These are phyloP conservation scores for Phialophora chinensis DNA, from an alignment of 2,329 filamentous ascomycete species.

Conservation along the genomic window DNA sequence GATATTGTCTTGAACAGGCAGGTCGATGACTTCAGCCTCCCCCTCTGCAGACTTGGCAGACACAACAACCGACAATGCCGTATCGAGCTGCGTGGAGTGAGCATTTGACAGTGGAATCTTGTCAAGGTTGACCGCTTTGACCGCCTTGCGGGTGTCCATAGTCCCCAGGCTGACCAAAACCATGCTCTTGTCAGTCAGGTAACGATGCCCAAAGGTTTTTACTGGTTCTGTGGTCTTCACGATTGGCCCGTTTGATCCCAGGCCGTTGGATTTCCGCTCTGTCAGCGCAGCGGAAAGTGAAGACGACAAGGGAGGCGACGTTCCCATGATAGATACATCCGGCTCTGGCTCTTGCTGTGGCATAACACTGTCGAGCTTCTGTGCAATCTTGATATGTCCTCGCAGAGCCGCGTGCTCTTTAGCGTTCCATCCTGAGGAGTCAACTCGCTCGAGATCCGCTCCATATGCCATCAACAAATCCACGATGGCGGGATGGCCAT, in stretches of 20 bases:
- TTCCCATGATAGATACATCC: constrained; percentile 43
- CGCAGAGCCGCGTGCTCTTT: constrained; percentile 90
- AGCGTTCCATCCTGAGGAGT: constrained; percentile 92
- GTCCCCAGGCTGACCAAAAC: constrained; percentile 90
- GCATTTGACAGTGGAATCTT: constrained; percentile 85
- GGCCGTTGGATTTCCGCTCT: constrained; percentile 50
- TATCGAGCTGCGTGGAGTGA: constrained; percentile 91
- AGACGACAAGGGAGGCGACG: constrained; percentile 41
- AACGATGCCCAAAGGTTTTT: constrained; percentile 95
- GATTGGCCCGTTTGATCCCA: constrained; percentile 41
- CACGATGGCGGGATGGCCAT: constrained; percentile 78
- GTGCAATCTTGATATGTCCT: constrained; percentile 83
- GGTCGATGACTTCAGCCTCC: constrained; percentile 85
- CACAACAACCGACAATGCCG: constrained; percentile 87
- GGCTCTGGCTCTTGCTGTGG: constrained; percentile 45
- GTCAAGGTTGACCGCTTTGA: constrained; percentile 83
- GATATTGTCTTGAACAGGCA: constrained; percentile 92
- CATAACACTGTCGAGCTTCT: constrained; percentile 66
- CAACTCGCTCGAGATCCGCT: constrained; percentile 73
- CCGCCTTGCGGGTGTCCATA: constrained; percentile 87
- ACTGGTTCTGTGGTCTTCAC: constrained; percentile 73
- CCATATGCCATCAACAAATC: constrained; percentile 78
- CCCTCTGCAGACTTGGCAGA: constrained; percentile 84
- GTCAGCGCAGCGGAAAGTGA: constrained; percentile 46
- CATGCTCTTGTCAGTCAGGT: constrained; percentile 86